These are phyloP conservation scores for Pulveroboletus ravenelii DNA, from an alignment of 768 basidiomycete genomes.

Conservation along the genomic window DNA sequence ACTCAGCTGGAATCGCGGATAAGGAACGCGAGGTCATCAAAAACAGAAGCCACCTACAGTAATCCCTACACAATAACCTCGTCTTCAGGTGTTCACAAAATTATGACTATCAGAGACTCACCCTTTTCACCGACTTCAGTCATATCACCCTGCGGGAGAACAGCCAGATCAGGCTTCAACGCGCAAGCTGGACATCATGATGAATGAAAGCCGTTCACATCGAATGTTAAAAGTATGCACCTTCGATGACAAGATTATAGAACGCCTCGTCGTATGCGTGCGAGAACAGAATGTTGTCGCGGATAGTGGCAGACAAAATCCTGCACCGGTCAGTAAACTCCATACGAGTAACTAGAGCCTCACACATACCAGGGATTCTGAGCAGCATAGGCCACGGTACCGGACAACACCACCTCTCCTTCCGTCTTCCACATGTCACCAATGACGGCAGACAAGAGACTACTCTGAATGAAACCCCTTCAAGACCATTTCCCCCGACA, in stretches of 20 bases:
- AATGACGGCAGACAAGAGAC: slow-evolving; percentile 72
- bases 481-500: background rate
- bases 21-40: slow-evolving; percentile 11
- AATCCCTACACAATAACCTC: slow-evolving; percentile 37
- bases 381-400: slow-evolving; percentile 75
- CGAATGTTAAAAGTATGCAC: slow-evolving; percentile 28
- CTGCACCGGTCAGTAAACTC: slow-evolving; percentile 29
- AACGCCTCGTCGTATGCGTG: slow-evolving; percentile 83
- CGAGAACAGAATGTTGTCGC: slow-evolving; percentile 90
- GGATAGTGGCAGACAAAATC: slow-evolving; percentile 81
- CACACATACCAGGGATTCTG: slow-evolving; percentile 75
- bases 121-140: slow-evolving; percentile 88
- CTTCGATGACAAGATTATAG: slow-evolving; percentile 78
- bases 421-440: slow-evolving; percentile 81
- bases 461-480: slow-evolving; percentile 42
- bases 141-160: slow-evolving; percentile 77
- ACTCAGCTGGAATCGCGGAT: slow-evolving; percentile 45
- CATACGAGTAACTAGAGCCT: background rate
- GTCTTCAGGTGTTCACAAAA: background rate
- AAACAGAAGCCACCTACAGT: slow-evolving; percentile 40
- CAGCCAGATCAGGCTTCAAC: slow-evolving; percentile 69
- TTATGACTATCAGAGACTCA: slow-evolving; percentile 16
- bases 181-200: slow-evolving; percentile 61
- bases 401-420: slow-evolving; percentile 66
- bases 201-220: background rate